phyloP scores from a whole-genome alignment of 768 basidiomycete species.

The Ramaria rubella region DNA sequence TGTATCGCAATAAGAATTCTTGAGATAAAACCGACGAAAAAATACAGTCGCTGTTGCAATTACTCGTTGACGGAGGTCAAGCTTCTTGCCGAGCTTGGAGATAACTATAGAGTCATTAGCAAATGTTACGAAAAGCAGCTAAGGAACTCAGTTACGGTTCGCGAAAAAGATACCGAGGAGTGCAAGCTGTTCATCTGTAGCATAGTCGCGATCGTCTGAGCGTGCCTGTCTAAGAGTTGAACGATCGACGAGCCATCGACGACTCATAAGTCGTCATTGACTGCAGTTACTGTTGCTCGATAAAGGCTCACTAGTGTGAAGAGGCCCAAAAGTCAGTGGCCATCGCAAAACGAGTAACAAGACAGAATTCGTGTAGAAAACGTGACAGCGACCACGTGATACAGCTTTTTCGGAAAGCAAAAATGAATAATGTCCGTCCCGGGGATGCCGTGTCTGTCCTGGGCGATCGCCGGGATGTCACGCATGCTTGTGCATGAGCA shows the following conservation, averaged over 20 bases:
- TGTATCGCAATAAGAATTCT: slow-evolving; percentile 92
- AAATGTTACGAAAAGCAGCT: not conserved
- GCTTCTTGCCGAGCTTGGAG: slow-evolving; percentile 77
- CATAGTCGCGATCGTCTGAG: slow-evolving; percentile 68
- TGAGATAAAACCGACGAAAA: slow-evolving; percentile 94
- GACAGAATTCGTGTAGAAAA: too few relatives aligned
- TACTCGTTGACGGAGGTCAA: slow-evolving; percentile 79
- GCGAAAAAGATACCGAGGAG: slow-evolving; percentile 87
- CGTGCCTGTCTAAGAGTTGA: slow-evolving; percentile 69
- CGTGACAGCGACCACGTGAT: too few relatives aligned
- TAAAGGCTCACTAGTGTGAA: slow-evolving; percentile 66
- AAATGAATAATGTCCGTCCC: too few relatives aligned
- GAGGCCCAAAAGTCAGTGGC: slow-evolving; percentile 91
- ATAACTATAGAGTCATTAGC: slow-evolving; percentile 47
- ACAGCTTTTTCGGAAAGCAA: too few relatives aligned
- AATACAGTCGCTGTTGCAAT: slow-evolving; percentile 93
- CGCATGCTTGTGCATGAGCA: too few relatives aligned
- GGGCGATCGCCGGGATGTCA: too few relatives aligned
- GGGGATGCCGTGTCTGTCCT: too few relatives aligned
- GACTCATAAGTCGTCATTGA: slow-evolving; percentile 42
- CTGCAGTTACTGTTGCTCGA: not conserved
- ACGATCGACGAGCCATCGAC: slow-evolving; percentile 87
- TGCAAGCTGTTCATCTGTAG: slow-evolving; percentile 70
- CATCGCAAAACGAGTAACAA: too few relatives aligned
- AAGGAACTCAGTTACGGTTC: slow-evolving; percentile 43